Evolutionary conservation across 2,329 filamentous ascomycete species (phyloP), one percentile per base, ranked within the genome.

Genomic region (Aspergillus floridensis): DNA sequence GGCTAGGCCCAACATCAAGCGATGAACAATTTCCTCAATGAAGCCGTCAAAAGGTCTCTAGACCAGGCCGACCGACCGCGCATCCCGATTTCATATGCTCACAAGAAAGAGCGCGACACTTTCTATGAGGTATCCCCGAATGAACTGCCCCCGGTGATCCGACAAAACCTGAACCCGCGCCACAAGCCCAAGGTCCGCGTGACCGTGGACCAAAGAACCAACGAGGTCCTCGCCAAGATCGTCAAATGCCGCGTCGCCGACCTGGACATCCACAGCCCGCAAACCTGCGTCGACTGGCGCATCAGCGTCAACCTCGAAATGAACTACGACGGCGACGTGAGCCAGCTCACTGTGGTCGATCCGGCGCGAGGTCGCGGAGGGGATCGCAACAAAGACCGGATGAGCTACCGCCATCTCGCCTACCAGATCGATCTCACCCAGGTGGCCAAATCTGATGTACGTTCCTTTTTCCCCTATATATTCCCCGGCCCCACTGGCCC

Each of bases 221-320:
- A 84, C 26, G 81, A 87, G 59, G 78, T 93, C 2, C 77, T 93
- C 11, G 88, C 87, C 60, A 92, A 91, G 74, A 97, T 99, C 68
- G 87, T 99, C 76, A 99, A 99, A 79, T 87, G 88, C 26, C 87
- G 92, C n/a, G 82, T 98, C 14, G 88, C 86, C 26, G 92, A 99
- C 72, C 79, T 97, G n/a, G 90, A 96, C 68, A 84, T 99, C 19
- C 88, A 90, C 75, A 89, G 92, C 66, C 93, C 95, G 0, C 80
- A 81, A 53, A 85, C 84, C 8, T 85, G 86, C 3, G 90, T 97
- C 70, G 95, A 99, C 76, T 96, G 92, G 77, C 90, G 95, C 11
- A 88, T 99, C 66, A 96, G 92, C 68, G 87, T 99, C 70, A 98
- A 96, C 71, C 84, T 99, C 2, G 96, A 99, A 85, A 92, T 96